These are phyloP conservation scores for Lagerstroemia speciosa DNA, from an alignment of 345 rosid species.

Conservation along the genomic window DNA sequence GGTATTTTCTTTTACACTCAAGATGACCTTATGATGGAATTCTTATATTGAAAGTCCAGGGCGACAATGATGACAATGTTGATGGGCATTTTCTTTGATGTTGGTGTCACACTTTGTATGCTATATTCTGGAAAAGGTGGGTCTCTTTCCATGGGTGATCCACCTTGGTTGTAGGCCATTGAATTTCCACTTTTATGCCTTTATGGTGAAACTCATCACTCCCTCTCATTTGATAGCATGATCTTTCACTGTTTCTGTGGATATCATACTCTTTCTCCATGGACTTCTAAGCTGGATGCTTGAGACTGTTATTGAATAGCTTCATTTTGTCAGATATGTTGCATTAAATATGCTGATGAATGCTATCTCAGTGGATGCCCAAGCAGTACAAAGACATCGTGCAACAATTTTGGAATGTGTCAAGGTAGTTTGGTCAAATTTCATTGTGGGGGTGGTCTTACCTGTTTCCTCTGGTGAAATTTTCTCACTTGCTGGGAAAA, in stretches of 20 bases:
- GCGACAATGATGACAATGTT: background rate
- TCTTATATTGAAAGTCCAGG: background rate
- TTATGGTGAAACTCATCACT: background rate
- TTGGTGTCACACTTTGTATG: background rate
- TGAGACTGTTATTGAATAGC: constrained; percentile 8
- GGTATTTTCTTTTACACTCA: constrained; percentile 29
- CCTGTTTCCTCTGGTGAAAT: background rate
- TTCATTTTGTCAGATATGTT: constrained; percentile 58
- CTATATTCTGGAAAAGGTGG: background rate
- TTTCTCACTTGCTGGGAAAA: background rate
- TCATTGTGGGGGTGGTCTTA: too few relatives aligned
- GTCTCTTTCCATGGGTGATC: background rate
- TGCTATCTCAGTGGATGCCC: constrained; percentile 81
- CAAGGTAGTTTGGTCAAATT: constrained; percentile 43
- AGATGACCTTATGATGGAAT: background rate
- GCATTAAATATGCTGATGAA: constrained; percentile 96
- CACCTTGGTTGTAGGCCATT: background rate
- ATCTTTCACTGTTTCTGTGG: background rate
- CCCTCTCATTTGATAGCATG: background rate
- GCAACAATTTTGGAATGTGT: constrained; percentile 97
- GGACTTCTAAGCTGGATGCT: background rate
- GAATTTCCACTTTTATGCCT: background rate
- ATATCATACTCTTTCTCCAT: background rate
- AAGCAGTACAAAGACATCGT: constrained; percentile 96
- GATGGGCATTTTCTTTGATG: background rate